Evolutionary conservation across 208 protist species (phyloP).

Genomic region (Phytomonas francai): DNA sequence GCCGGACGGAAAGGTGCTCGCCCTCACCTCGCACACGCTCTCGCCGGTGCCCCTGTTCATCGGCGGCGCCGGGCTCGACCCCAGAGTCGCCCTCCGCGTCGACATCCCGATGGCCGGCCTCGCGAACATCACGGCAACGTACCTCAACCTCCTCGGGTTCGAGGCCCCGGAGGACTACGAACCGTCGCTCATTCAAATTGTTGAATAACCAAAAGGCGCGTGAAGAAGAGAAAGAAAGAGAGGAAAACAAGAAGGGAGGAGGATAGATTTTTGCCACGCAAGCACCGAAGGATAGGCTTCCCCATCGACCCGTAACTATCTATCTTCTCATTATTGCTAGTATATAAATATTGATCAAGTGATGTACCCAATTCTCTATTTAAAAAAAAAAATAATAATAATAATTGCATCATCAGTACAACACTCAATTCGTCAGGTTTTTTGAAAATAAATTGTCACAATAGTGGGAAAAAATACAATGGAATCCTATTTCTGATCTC

Average conservation of each 20-base stretch:
- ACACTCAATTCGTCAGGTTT: conserved; percentile 10
- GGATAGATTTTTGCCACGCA: background rate
- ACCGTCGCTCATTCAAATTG: conserved; percentile 62
- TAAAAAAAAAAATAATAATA: background rate
- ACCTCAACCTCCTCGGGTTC: conserved; percentile 92
- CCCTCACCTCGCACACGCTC: conserved; percentile 91
- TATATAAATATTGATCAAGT: background rate
- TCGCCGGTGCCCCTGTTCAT: conserved; percentile 91
- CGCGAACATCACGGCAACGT: conserved; percentile 91
- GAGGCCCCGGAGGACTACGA: conserved; percentile 87
- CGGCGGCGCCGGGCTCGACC: conserved; percentile 76
- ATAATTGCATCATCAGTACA: background rate
- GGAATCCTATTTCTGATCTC: conserved; percentile 3
- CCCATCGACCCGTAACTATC: background rate
- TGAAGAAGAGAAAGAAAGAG: background rate
- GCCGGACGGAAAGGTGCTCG: conserved; percentile 57
- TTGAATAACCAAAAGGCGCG: conserved; percentile 9
- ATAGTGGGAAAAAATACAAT: background rate
- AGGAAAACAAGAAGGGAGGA: background rate
- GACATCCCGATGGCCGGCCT: conserved; percentile 86
- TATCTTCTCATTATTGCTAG: background rate
- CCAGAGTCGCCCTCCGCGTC: conserved; percentile 70
- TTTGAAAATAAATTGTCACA: conserved; percentile 7
- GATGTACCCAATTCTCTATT: conserved; percentile 1
- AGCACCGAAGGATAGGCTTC: no score